phyloP scores from a whole-genome alignment of 108 stramenopile species.

The Pelagomonas calceolata region DNA sequence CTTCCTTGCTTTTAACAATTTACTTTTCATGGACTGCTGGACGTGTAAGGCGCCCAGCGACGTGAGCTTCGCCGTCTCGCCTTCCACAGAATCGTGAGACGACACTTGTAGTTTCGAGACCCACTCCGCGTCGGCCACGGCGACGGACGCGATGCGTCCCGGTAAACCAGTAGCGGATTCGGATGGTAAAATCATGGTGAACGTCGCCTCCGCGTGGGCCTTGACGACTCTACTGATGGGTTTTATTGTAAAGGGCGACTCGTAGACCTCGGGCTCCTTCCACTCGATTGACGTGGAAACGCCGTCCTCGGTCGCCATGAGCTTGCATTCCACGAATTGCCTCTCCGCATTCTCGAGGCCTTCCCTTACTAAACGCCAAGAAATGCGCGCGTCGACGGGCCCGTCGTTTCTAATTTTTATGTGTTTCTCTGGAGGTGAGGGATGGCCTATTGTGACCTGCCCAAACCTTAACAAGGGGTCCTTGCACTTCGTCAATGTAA shows the following conservation, averaged over 20 bases:
- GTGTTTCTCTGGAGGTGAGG: background rate
- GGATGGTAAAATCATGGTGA: background rate
- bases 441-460: background rate
- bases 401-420: constrained; percentile 1
- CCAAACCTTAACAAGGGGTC: constrained; percentile 7
- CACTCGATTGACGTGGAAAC: background rate
- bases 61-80: no score
- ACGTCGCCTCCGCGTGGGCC: constrained; percentile 9
- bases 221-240: no score
- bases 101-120: no score
- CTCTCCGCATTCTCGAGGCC: background rate
- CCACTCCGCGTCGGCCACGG: no score
- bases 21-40: no score
- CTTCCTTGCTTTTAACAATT: background rate
- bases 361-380: background rate
- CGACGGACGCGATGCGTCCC: no score
- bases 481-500: background rate
- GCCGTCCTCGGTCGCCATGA: background rate
- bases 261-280: constrained; percentile 5
- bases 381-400: constrained; percentile 8
- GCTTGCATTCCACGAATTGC: background rate
- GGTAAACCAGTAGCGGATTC: no score
- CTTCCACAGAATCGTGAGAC: no score
- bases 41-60: no score
- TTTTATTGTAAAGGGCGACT: constrained; percentile 12